Evolutionary conservation across 2,329 filamentous ascomycete species (phyloP).

Genomic region (Ophiostoma himal-ulmi): DNA sequence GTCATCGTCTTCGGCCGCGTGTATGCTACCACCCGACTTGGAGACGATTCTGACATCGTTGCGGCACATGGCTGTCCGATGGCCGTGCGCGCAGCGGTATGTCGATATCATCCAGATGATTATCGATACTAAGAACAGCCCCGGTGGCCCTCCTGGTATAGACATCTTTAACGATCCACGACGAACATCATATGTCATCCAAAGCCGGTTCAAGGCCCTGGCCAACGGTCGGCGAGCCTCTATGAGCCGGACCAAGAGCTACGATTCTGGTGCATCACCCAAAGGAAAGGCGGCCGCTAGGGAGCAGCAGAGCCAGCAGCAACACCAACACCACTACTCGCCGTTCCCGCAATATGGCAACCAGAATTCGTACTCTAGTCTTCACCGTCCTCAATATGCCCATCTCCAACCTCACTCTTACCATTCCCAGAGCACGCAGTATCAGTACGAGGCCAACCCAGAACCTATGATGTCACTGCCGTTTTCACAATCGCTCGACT

Average conservation of each 20-base stretch:
- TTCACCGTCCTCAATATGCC: background rate
- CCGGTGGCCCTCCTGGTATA: slow-evolving; percentile 19
- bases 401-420: background rate
- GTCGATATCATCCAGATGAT: slow-evolving; percentile 23
- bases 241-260: background rate
- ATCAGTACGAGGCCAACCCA: slow-evolving; percentile 11
- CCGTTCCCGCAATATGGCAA: background rate
- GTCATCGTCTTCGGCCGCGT: background rate
- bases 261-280: background rate
- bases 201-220: slow-evolving; percentile 12
- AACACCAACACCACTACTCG: background rate
- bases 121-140: slow-evolving; percentile 22
- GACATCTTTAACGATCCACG: slow-evolving; percentile 22
- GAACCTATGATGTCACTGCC: background rate
- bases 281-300: background rate
- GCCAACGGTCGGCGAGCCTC: background rate
- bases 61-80: slow-evolving; percentile 16
- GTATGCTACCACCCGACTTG: slow-evolving; percentile 14
- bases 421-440: background rate
- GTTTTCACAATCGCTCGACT: slow-evolving; percentile 17
- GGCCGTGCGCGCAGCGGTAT: slow-evolving; percentile 23
- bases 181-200: slow-evolving; percentile 20
- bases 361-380: background rate
- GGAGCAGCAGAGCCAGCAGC: background rate
- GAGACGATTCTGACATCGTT: slow-evolving; percentile 17